Evolutionary conservation across 305 asterid species (phyloP).

Genomic region (Nicotiana rustica): DNA sequence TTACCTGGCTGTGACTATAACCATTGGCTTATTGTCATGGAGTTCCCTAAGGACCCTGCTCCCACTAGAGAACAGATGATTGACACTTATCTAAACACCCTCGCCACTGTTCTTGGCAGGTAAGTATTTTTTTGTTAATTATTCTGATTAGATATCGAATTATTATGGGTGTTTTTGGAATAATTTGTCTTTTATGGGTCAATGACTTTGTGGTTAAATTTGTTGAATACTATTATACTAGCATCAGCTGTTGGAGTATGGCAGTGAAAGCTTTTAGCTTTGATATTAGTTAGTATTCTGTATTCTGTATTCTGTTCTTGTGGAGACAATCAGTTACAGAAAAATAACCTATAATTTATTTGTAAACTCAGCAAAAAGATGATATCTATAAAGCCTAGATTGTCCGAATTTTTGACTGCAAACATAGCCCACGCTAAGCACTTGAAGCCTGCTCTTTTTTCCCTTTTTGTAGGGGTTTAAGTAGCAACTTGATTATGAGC

Average conservation of each 20-base stretch:
- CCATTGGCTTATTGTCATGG: conserved; percentile 98
- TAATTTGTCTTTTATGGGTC: neutral
- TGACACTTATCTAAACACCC: conserved; percentile 90
- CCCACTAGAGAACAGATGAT: conserved; percentile 99
- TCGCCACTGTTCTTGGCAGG: conserved; percentile 96
- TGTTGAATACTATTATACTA: neutral
- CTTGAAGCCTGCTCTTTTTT: neutral
- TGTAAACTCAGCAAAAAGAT: neutral
- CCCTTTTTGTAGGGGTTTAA: neutral
- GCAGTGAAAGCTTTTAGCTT: neutral
- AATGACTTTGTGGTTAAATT: neutral
- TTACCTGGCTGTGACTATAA: conserved; percentile 98
- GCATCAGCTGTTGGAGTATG: neutral
- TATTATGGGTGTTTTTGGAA: no score
- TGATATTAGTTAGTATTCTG: no score
- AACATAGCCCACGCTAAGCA: neutral
- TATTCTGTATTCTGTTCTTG: no score
- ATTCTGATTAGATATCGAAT: no score
- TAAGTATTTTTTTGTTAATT: conserved; percentile 22
- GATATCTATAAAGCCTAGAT: neutral
- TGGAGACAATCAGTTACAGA: neutral
- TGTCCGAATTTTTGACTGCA: neutral
- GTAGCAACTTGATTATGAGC: neutral
- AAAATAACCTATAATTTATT: neutral
- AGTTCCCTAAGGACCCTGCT: conserved; percentile 96